phyloP scores from a whole-genome alignment of 495 filamentous ascomycete species.

The Podospora sp. region DNA sequence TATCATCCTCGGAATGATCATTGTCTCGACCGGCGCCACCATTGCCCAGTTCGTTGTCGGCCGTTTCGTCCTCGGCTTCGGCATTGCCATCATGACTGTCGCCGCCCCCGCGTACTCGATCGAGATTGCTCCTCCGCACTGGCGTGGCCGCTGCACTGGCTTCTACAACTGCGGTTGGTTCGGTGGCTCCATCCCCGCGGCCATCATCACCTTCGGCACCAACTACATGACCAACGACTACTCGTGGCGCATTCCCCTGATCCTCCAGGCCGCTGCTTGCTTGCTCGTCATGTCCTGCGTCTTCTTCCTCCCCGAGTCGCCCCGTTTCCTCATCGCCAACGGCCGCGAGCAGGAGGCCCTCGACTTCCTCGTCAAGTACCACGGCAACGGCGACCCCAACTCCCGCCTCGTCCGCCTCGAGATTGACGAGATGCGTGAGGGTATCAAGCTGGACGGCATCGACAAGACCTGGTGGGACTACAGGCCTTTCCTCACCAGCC shows the following conservation, averaged over 20 bases:
- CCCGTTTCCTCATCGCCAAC: constrained; percentile 63
- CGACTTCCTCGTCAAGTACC: constrained; percentile 59
- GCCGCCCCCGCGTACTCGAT: constrained; percentile 51
- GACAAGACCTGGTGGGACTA: constrained; percentile 55
- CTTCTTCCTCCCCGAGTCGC: constrained; percentile 65
- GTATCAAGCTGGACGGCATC: constrained; percentile 56
- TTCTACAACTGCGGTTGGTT: constrained; percentile 60
- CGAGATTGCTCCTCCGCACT: constrained; percentile 53
- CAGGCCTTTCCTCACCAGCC: constrained; percentile 47
- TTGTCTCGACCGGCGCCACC: constrained; percentile 40
- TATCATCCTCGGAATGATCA: constrained; percentile 55
- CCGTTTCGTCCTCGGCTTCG: constrained; percentile 56
- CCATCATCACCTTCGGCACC: constrained; percentile 48
- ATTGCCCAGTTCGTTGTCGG: constrained; percentile 51
- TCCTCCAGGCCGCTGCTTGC: constrained; percentile 49
- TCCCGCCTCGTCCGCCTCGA: constrained; percentile 58
- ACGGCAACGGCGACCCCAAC: constrained; percentile 58
- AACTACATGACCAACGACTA: constrained; percentile 45
- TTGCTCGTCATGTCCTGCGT: constrained; percentile 53
- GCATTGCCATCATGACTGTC: constrained; percentile 53
- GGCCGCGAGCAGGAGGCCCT: constrained; percentile 54
- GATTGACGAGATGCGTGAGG: constrained; percentile 61
- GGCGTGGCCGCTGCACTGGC: constrained; percentile 51
- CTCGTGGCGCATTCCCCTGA: constrained; percentile 52
- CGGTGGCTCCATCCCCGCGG: constrained; percentile 53